Evolutionary conservation across 768 basidiomycete species (phyloP).

Genomic region (Panaeolus papilionaceus): DNA sequence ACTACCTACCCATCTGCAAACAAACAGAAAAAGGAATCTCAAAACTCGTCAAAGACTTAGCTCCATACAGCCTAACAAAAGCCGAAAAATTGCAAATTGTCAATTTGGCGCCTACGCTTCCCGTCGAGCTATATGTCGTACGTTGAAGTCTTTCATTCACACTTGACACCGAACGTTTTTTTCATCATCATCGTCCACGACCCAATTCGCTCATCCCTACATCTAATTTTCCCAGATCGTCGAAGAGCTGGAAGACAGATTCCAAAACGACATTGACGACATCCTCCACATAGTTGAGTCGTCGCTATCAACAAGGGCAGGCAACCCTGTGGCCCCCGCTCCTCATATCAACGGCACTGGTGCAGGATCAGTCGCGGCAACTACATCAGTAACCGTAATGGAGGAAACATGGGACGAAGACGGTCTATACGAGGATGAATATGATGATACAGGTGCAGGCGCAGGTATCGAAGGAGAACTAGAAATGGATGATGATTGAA

Average conservation of each 20-base stretch:
- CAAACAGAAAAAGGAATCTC: constrained; percentile 73
- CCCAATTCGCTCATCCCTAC: neutral
- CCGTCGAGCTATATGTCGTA: constrained; percentile 91
- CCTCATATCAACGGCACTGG: constrained; percentile 18
- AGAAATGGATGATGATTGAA: constrained; percentile 66
- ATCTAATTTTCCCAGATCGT: constrained; percentile 65
- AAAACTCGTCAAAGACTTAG: constrained; percentile 69
- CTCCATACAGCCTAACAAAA: constrained; percentile 79
- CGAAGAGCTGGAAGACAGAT: constrained; percentile 88
- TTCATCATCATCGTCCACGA: neutral
- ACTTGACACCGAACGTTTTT: neutral
- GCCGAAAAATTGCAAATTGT: constrained; percentile 92
- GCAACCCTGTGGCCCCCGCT: neutral
- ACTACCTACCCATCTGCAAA: constrained; percentile 68
- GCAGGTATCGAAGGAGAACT: constrained; percentile 73
- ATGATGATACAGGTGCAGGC: constrained; percentile 73
- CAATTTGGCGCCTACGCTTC: constrained; percentile 84
- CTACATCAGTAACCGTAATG: constrained; percentile 24
- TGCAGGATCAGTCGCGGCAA: constrained; percentile 8
- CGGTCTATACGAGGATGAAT: constrained; percentile 53
- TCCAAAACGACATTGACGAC: constrained; percentile 71
- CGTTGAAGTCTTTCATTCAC: constrained; percentile 35
- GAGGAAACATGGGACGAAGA: constrained; percentile 44
- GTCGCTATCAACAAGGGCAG: constrained; percentile 20
- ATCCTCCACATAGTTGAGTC: constrained; percentile 63